These are phyloP conservation scores for Yamadazyma spencermartinsiae DNA, from an alignment of 1,139 yeast species.

Conservation along the genomic window DNA sequence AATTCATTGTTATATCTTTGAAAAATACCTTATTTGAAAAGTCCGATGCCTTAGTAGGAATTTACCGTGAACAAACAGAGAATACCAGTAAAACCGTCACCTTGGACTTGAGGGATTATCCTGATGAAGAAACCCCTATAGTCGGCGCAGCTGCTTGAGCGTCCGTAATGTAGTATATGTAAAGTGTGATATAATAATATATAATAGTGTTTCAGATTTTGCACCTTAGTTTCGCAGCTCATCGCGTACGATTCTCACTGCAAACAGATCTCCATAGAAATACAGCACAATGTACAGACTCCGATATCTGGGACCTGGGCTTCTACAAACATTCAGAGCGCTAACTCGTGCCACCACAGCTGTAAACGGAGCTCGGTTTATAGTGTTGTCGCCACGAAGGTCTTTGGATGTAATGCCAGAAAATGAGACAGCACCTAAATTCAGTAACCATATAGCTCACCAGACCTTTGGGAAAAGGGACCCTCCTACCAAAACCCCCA, in stretches of 20 bases:
- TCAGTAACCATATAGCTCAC: background rate
- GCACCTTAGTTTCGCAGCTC: background rate
- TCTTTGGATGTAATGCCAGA: background rate
- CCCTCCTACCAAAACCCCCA: background rate
- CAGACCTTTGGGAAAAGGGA: background rate
- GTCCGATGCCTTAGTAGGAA: constrained; percentile 91
- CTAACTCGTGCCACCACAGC: no score
- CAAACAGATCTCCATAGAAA: no score
- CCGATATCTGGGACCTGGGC: background rate
- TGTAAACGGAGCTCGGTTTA: no score
- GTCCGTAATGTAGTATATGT: background rate
- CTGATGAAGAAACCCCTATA: constrained; percentile 34
- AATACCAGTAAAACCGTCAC: constrained; percentile 79
- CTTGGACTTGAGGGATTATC: constrained; percentile 66
- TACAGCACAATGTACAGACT: background rate
- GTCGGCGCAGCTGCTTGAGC: constrained; percentile 14
- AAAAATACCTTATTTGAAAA: constrained; percentile 85
- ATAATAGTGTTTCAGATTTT: background rate
- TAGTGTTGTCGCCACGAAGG: no score
- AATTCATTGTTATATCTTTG: constrained; percentile 90
- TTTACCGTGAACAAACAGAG: constrained; percentile 78
- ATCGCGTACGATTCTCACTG: no score
- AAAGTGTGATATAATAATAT: constrained; percentile 1
- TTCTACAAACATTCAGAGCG: background rate
- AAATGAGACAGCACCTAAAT: no score